Base-by-base conservation (phyloP, 1,139 yeast genomes). In the Candida glucosophila region DNA sequence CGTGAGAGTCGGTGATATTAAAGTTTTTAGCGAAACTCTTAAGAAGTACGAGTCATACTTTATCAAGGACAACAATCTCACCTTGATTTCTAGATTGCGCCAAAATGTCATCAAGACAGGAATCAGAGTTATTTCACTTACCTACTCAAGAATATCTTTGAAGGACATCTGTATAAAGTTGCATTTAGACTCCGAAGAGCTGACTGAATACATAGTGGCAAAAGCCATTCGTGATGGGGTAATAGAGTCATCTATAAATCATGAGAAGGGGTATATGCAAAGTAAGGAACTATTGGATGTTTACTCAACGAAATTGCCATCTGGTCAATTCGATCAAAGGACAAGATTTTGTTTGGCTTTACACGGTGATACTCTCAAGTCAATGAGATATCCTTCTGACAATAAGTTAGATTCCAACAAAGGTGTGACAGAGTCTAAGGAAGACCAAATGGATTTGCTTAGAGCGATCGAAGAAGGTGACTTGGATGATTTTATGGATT, bases 31-130 rank as follows among this genome's bases (percentile, higher is more conserved):
- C 24, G 71, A 75, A 27, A 80, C 83, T n/a, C 64, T 88, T 40
- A 58, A 65, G 23, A 70, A 73, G 41, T 79, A 77, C 48, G 82
- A 77, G 39, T 56, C 55, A 2, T 62, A 56, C 22, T 74, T 88
- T 43, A 67, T 75, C 43, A 69, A 63, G 32, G 98, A 92, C 53
- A 88, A 82, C 30, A 83, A 78, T 41, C 83, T 76, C 49, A 82
- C 86, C 17, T 68, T 92, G 42, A 92, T 92, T 26, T 68, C 85
- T 26, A 74, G 98, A 48, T 69, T 92, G 44, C 81, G 97, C 52
- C 95, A 93, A 49, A 92, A 90, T 51, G 99, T 92, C 36, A 90
- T 92, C 55, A 92, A 90, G 58, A 88, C 99, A 1, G 99, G 98
- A 44, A 86, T 92, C 35, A 73, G 98, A 55, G 82, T 85, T 44